Base-by-base conservation (phyloP, 2,329 filamentous ascomycete species). In the Cyclaneusma minus region DNA sequence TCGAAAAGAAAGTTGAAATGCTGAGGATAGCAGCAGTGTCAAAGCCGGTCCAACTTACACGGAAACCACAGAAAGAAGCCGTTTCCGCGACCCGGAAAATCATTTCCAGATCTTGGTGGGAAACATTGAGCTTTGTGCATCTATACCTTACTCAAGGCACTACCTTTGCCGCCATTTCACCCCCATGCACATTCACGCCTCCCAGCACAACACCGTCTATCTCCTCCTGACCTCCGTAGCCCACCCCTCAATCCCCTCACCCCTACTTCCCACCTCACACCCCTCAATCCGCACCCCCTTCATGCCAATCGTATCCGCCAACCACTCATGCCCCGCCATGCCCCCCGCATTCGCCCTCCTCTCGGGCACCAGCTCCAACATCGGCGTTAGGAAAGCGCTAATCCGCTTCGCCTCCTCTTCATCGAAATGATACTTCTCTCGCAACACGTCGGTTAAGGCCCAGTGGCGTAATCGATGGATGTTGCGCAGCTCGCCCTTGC, bases 381-480 rank as follows among this genome's bases (percentile, higher is more conserved):
- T 91, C 1, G 89, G 89, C 1, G 74, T 62, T 30, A 98, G 52
- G 53, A 98, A 94, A 15, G 81, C 78, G 10, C 74, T 64, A 36
- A 94, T 76, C 33, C 69, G 69, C 53, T 75, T 78, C 22, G 69
- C 72, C 40, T 94, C 84, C 26, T 92, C 71, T 8, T 80, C 70
- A 37, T 70, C 74, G 54, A 93, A 95, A 51, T 95, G 89, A 47
- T 98, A 98, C 49, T 98, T 98, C 53, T 98, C 89, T 33, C 78
- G 70, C 16, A 98, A 62, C 2, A 98, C 89, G 43, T 95, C 87
- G 0, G 85, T 72, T 5, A 98, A 60, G 0, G 85, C 84, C 89
- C 89, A 98, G 55, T 95, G 87, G 27, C 89, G 79, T 36, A 98
- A 66, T 22, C 89, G 72, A 52, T 95, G 89, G 43, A 98, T 98